Evolutionary conservation across 1,139 yeast species (phyloP).

Genomic region (Hansenula lynferdii): DNA sequence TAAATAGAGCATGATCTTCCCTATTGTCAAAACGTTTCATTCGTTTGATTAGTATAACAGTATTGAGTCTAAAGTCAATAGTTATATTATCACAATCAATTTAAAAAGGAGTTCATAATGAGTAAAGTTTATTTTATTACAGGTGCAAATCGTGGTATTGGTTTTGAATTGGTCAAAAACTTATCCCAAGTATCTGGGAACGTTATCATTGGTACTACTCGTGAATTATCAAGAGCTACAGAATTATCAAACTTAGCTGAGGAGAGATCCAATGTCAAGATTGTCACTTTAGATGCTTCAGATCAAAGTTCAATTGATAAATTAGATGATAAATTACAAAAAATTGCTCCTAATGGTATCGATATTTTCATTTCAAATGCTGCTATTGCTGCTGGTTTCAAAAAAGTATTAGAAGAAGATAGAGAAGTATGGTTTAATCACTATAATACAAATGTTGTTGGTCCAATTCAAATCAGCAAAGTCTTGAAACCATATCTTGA

Average conservation of each 20-base stretch:
- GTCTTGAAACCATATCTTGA: conserved; percentile 20
- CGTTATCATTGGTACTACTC: conserved; percentile 23
- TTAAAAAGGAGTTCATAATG: too few species aligned
- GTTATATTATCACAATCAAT: too few species aligned
- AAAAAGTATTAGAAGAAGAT: conserved; percentile 2
- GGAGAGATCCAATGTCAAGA: conserved; percentile 4
- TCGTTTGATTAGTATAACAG: too few species aligned
- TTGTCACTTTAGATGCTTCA: conserved; percentile 18
- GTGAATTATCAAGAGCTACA: conserved; percentile 14
- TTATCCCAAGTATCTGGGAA: conserved; percentile 15
- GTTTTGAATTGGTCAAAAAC: conserved; percentile 19
- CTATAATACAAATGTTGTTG: conserved; percentile 20
- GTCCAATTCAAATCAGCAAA: conserved; percentile 20
- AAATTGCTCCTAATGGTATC: conserved; percentile 26
- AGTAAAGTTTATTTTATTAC: conserved; percentile 21
- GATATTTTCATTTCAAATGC: conserved; percentile 49
- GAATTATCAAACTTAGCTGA: conserved; percentile 5
- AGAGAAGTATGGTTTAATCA: conserved; percentile 1
- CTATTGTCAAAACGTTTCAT: too few species aligned
- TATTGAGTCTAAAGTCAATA: too few species aligned
- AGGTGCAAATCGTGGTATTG: conserved; percentile 28
- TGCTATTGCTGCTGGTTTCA: conserved; percentile 31
- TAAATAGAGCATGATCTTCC: too few species aligned
- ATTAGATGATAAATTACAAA: conserved; percentile 8
- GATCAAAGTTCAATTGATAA: conserved; percentile 13